These are phyloP conservation scores for Scheffersomyces cryptocercus DNA, from an alignment of 1,139 yeast species.

Conservation along the genomic window DNA sequence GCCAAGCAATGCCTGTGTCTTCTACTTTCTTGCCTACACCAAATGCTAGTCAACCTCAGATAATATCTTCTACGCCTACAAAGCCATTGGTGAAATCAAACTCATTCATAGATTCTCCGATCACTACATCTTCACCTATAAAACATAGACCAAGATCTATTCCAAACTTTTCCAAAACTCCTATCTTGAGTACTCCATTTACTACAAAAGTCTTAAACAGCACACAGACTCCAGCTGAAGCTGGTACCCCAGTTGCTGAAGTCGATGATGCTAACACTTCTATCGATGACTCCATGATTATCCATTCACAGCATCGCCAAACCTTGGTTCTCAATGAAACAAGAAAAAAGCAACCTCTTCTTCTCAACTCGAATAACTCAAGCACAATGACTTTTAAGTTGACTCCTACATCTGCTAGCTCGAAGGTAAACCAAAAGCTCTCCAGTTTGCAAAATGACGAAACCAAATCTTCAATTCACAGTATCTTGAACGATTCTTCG, in stretches of 20 bases:
- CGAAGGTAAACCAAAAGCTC: constrained; percentile 14
- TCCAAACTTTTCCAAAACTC: constrained; percentile 9
- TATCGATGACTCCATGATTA: constrained; percentile 22
- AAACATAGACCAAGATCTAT: constrained; percentile 24
- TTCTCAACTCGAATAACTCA: constrained; percentile 32
- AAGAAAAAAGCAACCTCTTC: constrained; percentile 40
- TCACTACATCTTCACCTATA: constrained; percentile 20
- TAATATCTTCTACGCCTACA: constrained; percentile 28
- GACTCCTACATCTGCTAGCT: constrained; percentile 20
- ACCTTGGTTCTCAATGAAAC: constrained; percentile 33
- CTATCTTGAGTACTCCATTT: not conserved
- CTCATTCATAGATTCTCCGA: constrained; percentile 25
- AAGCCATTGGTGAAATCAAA: constrained; percentile 29
- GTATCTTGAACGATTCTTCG: constrained; percentile 17
- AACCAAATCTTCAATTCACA: constrained; percentile 17
- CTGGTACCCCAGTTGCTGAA: not conserved
- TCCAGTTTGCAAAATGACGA: constrained; percentile 9
- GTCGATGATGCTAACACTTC: constrained; percentile 21
- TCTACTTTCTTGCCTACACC: constrained; percentile 1
- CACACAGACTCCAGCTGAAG: not conserved
- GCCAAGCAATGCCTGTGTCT: not conserved
- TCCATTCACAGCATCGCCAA: constrained; percentile 10
- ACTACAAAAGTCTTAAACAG: not conserved
- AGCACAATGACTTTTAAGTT: constrained; percentile 46
- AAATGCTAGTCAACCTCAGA: constrained; percentile 5